Evolutionary conservation across 2,329 filamentous ascomycete species (phyloP), one percentile per base, ranked within the genome.

Genomic region (Colletotrichum sp.): DNA sequence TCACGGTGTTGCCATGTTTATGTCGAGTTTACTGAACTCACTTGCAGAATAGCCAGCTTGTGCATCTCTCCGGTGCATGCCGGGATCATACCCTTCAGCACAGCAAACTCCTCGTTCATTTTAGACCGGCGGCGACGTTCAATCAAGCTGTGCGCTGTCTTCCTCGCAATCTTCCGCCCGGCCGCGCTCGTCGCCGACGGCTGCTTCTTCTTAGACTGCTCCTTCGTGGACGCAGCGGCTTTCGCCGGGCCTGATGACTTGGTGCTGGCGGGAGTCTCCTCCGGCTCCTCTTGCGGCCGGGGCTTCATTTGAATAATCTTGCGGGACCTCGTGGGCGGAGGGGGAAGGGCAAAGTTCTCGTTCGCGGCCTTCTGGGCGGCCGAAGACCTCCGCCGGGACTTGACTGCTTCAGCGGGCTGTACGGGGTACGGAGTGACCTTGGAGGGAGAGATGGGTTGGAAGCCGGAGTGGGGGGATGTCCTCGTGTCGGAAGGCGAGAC

Each of bases 271-370:
- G 79, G 69, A 68, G 77, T 77, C 57, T 81, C 28, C 26, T 79
- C 77, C 44, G 83, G 78, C 71, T 85, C 82, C 76, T 87, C 82
- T 79, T 91, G 86, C 34, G 84, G 80, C 30, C 88, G 85, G 21
- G 91, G 96, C 85, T 98, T 98, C 96, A 99, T 98, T 86, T 99
- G 96, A 75, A 99, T 99, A 83, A 99, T 99, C 87, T 98, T 99
- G 81, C 96, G 93, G 57, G 95, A 95, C 77, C 96, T 90, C 5
- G 96, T 98, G 0, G 97, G 97, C 18, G 96, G 97, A 12, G 97
- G 97, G 24, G 97, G 97, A 18, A 99, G 90, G 12, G 94, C 91
- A 83, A 98, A 98, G 64, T 90, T 88, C 79, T 92, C 90, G 78
- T 92, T 93, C 72, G 86, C 81, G 16, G 86, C 82, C 66, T 82